Percentiles rank a stretch among this genome's conserved stretches.
These are phyloP conservation scores for Pulveroboletus ravenelii DNA, from an alignment of 768 basidiomycete genomes.

Conservation along the genomic window DNA sequence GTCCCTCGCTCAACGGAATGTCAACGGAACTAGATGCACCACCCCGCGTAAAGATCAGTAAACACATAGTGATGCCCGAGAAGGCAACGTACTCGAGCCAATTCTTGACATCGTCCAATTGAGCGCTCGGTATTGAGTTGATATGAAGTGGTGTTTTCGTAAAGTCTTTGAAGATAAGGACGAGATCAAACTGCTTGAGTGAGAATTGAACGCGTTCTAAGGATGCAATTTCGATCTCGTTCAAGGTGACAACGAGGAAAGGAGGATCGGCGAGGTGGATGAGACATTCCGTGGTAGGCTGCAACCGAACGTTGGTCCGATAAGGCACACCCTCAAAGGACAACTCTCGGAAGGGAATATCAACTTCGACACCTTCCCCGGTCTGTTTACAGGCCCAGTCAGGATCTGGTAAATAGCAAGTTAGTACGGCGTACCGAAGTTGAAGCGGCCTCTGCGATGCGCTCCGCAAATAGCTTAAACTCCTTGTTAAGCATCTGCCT, in stretches of 20 bases:
- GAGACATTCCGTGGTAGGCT: slow-evolving; percentile 95
- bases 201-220: slow-evolving; percentile 96
- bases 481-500: slow-evolving; percentile 88
- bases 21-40: slow-evolving; percentile 77
- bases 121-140: slow-evolving; percentile 87
- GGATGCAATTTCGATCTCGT: slow-evolving; percentile 95
- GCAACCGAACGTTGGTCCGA: slow-evolving; percentile 89
- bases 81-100: slow-evolving; percentile 83
- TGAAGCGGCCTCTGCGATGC: slow-evolving; percentile 80
- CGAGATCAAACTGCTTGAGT: slow-evolving; percentile 94
- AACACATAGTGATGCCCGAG: neutral
- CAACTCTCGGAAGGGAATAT: slow-evolving; percentile 95
- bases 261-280: slow-evolving; percentile 94
- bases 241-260: slow-evolving; percentile 90
- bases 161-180: slow-evolving; percentile 95
- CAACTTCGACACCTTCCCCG: slow-evolving; percentile 85
- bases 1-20: slow-evolving; percentile 91
- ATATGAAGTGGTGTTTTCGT: slow-evolving; percentile 89
- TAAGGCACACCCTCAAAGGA: slow-evolving; percentile 97
- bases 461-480: slow-evolving; percentile 90
- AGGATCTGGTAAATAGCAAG: neutral
- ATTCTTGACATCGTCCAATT: slow-evolving; percentile 96
- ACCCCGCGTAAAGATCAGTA: slow-evolving; percentile 3
- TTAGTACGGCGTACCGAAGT: slow-evolving; percentile 51
- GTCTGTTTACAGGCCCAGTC: slow-evolving; percentile 37